phyloP scores from a whole-genome alignment of 805 yeast species.

The Clavispora asparagi region DNA sequence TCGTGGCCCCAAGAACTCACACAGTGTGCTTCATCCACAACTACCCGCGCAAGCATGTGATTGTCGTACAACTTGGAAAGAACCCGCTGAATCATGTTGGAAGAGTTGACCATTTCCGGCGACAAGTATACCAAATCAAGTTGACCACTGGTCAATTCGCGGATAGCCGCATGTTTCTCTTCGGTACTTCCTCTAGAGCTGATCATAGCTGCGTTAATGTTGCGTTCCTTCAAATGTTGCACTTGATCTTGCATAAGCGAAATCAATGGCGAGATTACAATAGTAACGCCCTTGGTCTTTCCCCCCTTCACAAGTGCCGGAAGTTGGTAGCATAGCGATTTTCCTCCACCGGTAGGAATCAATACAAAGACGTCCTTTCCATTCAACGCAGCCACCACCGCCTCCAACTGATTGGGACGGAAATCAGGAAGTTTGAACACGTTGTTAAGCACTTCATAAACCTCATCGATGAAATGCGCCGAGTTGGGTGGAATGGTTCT shows the following conservation, averaged over 20 bases:
- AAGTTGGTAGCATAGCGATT: constrained; percentile 89
- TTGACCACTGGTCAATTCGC: constrained; percentile 57
- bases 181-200: constrained; percentile 66
- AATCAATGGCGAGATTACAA: constrained; percentile 90
- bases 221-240: constrained; percentile 60
- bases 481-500: constrained; percentile 17
- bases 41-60: constrained; percentile 70
- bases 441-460: constrained; percentile 48
- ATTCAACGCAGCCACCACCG: constrained; percentile 66
- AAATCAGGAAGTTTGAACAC: constrained; percentile 64
- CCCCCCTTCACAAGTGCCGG: constrained; percentile 85
- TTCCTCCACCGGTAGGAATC: constrained; percentile 99
- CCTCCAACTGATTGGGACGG: constrained; percentile 81
- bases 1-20: constrained; percentile 99
- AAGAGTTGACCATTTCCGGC: constrained; percentile 88
- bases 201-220: constrained; percentile 82
- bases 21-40: constrained; percentile 97
- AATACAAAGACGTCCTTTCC: constrained; percentile 90
- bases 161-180: constrained; percentile 59
- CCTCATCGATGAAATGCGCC: constrained; percentile 63
- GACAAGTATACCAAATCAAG: constrained; percentile 80
- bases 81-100: constrained; percentile 60
- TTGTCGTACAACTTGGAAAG: constrained; percentile 53
- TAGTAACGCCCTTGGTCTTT: constrained; percentile 72
- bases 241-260: constrained; percentile 98